Percentiles rank a stretch among this genome's conserved stretches.
Conservation (phyloP, 805 yeast genomes). For the Schwanniomyces sp. region DNA sequence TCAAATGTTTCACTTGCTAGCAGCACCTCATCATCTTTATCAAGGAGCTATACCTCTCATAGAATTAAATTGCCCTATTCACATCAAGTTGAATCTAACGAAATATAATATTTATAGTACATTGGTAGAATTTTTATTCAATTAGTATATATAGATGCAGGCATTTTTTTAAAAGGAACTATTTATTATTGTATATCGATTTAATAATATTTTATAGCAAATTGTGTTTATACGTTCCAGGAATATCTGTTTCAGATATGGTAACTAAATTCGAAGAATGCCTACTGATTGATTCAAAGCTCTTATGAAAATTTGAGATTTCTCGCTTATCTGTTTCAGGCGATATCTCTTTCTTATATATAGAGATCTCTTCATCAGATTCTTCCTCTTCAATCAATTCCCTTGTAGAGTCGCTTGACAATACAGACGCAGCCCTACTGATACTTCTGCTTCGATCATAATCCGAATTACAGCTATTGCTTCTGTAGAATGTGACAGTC, state of each 20-base stretch:
- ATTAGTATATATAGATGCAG: not conserved
- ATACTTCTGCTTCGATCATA: slow-evolving; percentile 15
- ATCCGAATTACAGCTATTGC: slow-evolving; percentile 17
- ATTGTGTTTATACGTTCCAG: not conserved
- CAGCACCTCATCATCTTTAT: not conserved
- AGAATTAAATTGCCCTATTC: slow-evolving; percentile 17
- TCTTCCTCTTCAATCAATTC: slow-evolving; percentile 22
- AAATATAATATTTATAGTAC: not conserved
- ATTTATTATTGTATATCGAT: not conserved
- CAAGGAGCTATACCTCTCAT: slow-evolving; percentile 15
- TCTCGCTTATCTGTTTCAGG: not conserved
- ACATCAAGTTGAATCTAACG: not conserved
- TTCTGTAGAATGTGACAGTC: slow-evolving; percentile 43
- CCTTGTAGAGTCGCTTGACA: slow-evolving; percentile 27
- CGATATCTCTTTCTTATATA: not conserved
- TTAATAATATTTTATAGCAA: not conserved
- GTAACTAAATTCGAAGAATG: slow-evolving; percentile 16
- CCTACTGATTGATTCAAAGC: slow-evolving; percentile 10
- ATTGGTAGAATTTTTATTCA: not conserved
- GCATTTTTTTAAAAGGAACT: not conserved
- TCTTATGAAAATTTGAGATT: not conserved
- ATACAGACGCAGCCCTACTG: slow-evolving; percentile 28
- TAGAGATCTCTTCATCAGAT: not conserved
- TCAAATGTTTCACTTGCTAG: not conserved
- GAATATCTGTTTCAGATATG: slow-evolving; percentile 16